Conservation (phyloP, 805 yeast species). For the Blastobotrys robertii region DNA sequence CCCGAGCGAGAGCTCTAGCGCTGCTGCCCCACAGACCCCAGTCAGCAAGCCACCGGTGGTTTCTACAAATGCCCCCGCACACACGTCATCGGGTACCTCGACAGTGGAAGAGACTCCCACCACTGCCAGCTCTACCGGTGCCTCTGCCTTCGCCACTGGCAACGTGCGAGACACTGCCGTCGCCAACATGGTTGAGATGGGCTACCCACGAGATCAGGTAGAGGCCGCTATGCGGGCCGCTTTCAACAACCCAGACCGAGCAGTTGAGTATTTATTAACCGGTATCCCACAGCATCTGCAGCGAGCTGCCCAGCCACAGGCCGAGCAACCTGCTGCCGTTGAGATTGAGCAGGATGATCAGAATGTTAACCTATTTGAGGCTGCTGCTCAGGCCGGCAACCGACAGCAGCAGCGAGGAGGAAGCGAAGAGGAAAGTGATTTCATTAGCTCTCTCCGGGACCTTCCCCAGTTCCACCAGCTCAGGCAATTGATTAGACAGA, state of each 20-base stretch:
- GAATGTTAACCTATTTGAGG: slow-evolving; percentile 33
- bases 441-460: slow-evolving; percentile 34
- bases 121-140: slow-evolving; percentile 21
- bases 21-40: slow-evolving; percentile 16
- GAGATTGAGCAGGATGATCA: slow-evolving; percentile 17
- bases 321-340: slow-evolving; percentile 9
- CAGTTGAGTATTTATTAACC: slow-evolving; percentile 86
- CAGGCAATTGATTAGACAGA: slow-evolving; percentile 68
- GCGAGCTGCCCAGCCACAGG: slow-evolving; percentile 12
- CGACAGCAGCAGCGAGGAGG: slow-evolving; percentile 28
- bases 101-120: slow-evolving; percentile 16
- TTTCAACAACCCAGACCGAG: slow-evolving; percentile 94
- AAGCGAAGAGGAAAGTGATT: slow-evolving; percentile 27
- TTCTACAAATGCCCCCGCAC: slow-evolving; percentile 10
- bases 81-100: slow-evolving; percentile 21
- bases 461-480: slow-evolving; percentile 42
- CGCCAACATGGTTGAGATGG: slow-evolving; percentile 87
- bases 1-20: slow-evolving; percentile 11
- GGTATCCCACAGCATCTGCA: slow-evolving; percentile 70
- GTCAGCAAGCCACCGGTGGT: slow-evolving; percentile 9
- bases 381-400: slow-evolving; percentile 23
- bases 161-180: slow-evolving; percentile 68
- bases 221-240: slow-evolving; percentile 91
- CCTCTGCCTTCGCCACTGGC: slow-evolving; percentile 51
- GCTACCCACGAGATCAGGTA: slow-evolving; percentile 79